Conservation (phyloP, 23 red algal genomes). For the Gracilariopsis chorda region DNA sequence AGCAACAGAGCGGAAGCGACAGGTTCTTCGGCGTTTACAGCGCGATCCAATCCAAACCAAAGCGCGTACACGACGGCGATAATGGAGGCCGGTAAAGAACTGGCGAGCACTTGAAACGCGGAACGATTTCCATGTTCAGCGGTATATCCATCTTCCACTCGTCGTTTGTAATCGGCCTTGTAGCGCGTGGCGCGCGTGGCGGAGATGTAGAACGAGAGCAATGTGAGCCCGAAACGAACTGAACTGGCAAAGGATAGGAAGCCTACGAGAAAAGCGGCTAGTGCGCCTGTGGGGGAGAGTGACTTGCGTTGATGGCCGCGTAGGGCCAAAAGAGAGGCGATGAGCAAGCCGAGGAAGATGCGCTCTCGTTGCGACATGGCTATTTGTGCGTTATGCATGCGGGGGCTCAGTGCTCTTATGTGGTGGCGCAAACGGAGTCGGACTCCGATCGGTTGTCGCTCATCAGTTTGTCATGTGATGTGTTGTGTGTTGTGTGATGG, state of each 20-base stretch:
- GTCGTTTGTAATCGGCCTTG: conserved; percentile 1
- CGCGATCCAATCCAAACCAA: conserved; percentile 1
- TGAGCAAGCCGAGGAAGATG: background rate
- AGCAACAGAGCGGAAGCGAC: background rate
- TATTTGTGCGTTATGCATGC: too few relatives aligned
- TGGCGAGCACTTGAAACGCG: conserved; percentile 33
- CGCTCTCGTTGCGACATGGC: too few relatives aligned
- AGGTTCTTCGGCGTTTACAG: background rate
- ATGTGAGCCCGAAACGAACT: conserved; percentile 46
- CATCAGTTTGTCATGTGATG: too few relatives aligned
- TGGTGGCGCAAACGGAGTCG: too few relatives aligned
- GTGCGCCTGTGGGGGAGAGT: conserved; percentile 13
- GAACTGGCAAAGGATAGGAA: conserved; percentile 33
- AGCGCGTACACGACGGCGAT: conserved; percentile 8
- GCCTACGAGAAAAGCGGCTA: conserved; percentile 51
- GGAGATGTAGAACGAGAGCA: conserved; percentile 39
- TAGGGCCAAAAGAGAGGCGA: background rate
- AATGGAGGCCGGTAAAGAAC: conserved; percentile 24
- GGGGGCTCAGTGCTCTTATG: too few relatives aligned
- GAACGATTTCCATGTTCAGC: background rate
- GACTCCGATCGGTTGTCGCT: too few relatives aligned
- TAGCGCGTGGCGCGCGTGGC: conserved; percentile 43
- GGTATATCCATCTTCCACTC: conserved; percentile 8
- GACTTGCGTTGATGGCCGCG: conserved; percentile 33
- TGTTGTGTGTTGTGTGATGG: too few relatives aligned